phyloP scores from a whole-genome alignment of 495 filamentous ascomycete species.

The Thozetella sp. region DNA sequence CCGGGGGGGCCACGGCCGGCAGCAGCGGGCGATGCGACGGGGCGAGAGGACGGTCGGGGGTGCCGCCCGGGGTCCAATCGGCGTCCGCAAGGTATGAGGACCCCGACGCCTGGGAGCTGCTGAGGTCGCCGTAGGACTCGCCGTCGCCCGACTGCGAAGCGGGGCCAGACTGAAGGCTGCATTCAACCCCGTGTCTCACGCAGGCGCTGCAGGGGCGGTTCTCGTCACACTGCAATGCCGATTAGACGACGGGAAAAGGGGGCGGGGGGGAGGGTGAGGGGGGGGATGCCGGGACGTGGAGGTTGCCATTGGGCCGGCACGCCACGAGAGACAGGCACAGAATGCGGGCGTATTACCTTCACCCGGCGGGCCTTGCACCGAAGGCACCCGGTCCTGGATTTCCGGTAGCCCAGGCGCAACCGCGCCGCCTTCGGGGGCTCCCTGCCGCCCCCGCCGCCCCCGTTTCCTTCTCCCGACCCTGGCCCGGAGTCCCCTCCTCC shows the following conservation, averaged over 20 bases:
- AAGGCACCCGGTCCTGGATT: constrained; percentile 24
- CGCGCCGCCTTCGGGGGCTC: constrained; percentile 15
- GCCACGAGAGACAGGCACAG: no score
- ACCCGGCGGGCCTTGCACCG: constrained; percentile 30
- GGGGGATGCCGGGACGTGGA: no score
- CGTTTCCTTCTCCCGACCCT: no score
- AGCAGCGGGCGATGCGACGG: not conserved
- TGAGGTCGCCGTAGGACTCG: no score
- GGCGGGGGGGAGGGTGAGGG: not conserved
- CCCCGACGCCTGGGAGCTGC: not conserved
- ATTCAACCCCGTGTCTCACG: constrained; percentile 25
- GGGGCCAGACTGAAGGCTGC: constrained; percentile 19
- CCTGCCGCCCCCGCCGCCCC: no score
- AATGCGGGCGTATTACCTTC: constrained; percentile 14
- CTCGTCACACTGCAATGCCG: constrained; percentile 25
- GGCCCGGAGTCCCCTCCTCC: no score
- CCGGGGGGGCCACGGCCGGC: not conserved
- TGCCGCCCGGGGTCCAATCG: not conserved
- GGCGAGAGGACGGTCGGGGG: not conserved
- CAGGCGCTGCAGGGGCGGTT: constrained; percentile 27
- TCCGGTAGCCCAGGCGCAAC: constrained; percentile 28
- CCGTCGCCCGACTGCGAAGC: not conserved
- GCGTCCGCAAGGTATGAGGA: not conserved
- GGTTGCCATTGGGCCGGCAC: no score
- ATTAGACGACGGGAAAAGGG: not conserved